A percentile compares a stretch with the other conserved stretches of the same genome.
These are phyloP conservation scores for Sphaerulina populicola DNA, from an alignment of 2,329 filamentous ascomycete genomes.

Conservation along the genomic window DNA sequence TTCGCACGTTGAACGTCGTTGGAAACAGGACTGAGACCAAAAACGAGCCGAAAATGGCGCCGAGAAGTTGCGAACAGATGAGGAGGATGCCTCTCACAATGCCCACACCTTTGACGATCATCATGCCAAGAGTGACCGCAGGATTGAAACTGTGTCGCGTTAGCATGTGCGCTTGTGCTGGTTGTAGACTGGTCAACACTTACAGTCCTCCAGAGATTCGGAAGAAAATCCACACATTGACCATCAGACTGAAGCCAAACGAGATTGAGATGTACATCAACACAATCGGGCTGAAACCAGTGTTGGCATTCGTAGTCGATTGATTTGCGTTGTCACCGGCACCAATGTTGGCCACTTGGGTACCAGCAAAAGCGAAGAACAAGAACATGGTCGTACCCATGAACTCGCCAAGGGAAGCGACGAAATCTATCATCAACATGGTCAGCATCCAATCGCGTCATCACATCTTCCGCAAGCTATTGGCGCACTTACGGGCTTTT, in stretches of 20 bases:
- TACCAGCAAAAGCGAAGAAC: constrained; percentile 41
- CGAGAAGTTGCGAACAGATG: constrained; percentile 34
- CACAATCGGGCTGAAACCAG: constrained; percentile 28
- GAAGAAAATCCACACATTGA: constrained; percentile 38
- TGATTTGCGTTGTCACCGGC: constrained; percentile 15
- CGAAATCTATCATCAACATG: constrained; percentile 18
- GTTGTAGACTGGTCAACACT: background rate
- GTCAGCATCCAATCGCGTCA: constrained; percentile 3
- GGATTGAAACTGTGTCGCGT: constrained; percentile 29
- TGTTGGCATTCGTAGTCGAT: constrained; percentile 24
- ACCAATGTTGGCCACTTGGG: constrained; percentile 39
- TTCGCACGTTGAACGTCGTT: constrained; percentile 32
- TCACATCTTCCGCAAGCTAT: background rate
- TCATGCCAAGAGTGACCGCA: constrained; percentile 30
- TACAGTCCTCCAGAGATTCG: constrained; percentile 33
- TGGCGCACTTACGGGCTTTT: constrained; percentile 24
- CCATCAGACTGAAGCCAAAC: constrained; percentile 37
- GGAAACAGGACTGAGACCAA: constrained; percentile 34
- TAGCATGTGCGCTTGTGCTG: background rate
- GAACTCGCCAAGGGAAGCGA: constrained; percentile 35
- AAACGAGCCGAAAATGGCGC: constrained; percentile 32
- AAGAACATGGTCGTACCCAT: constrained; percentile 42
- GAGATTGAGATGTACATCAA: constrained; percentile 36
- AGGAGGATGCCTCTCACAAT: constrained; percentile 31
- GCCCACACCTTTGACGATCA: constrained; percentile 30